A percentile compares a stretch with the other conserved stretches of the same genome.
These are phyloP conservation scores for Plantago lanceolata DNA, from an alignment of 305 asterid species.

Conservation along the genomic window DNA sequence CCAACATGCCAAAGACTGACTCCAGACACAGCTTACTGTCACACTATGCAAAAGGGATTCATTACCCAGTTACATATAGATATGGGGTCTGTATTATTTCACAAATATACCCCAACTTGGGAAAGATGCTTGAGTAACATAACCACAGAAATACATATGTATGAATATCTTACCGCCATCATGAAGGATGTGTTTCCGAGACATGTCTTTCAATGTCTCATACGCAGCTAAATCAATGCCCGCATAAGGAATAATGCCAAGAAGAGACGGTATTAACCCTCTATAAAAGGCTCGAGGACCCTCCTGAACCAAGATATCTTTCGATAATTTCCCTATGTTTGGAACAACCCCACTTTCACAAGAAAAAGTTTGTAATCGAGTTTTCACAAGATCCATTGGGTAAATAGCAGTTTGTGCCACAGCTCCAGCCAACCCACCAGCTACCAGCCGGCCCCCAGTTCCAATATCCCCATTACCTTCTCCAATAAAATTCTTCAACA, in stretches of 20 bases:
- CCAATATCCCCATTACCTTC: slow-evolving; percentile 63
- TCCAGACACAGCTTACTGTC: background rate
- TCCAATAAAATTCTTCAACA: slow-evolving; percentile 61
- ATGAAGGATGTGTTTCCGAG: slow-evolving; percentile 62
- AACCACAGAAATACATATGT: background rate
- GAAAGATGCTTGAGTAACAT: background rate
- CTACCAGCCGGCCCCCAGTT: slow-evolving; percentile 61
- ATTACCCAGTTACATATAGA: too few species aligned
- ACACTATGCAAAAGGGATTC: background rate
- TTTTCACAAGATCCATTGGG: slow-evolving; percentile 96
- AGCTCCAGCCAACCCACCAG: slow-evolving; percentile 97
- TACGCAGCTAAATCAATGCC: slow-evolving; percentile 94
- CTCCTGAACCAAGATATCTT: slow-evolving; percentile 76
- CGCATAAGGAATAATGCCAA: slow-evolving; percentile 91
- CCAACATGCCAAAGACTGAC: background rate
- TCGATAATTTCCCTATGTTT: slow-evolving; percentile 62
- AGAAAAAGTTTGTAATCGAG: slow-evolving; percentile 71
- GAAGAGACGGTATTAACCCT: slow-evolving; percentile 88
- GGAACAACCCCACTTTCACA: slow-evolving; percentile 73
- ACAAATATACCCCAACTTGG: too few species aligned
- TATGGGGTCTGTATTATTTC: too few species aligned
- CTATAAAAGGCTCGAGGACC: slow-evolving; percentile 92
- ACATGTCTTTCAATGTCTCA: slow-evolving; percentile 82
- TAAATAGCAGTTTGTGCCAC: slow-evolving; percentile 92
- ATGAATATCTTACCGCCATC: slow-evolving; percentile 54